Percentiles rank a stretch among this genome's conserved stretches.
These are phyloP conservation scores for Epichloe gansuensis DNA, from an alignment of 2,329 filamentous ascomycete species.

Conservation along the genomic window DNA sequence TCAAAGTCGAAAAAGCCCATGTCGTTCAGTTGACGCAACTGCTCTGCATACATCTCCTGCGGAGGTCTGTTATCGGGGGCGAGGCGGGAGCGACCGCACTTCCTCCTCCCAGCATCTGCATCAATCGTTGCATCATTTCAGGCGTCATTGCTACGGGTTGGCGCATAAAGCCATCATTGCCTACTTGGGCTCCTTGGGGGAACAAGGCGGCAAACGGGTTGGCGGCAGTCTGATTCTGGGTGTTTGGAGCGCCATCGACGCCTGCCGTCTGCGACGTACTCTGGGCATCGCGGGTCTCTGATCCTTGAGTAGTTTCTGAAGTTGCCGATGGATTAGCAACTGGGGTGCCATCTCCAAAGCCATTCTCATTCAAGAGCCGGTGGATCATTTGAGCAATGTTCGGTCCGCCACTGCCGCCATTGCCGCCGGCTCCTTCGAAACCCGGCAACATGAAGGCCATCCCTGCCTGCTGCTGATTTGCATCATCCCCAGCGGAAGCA, in stretches of 20 bases:
- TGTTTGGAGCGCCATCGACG: slow-evolving; percentile 13
- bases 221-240: slow-evolving; percentile 25
- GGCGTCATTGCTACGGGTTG: slow-evolving; percentile 38
- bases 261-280: slow-evolving; percentile 13
- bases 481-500: slow-evolving; percentile 17
- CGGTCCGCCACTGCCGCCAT: slow-evolving; percentile 8
- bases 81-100: slow-evolving; percentile 28
- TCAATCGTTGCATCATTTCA: slow-evolving; percentile 42
- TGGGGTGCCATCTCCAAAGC: slow-evolving; percentile 23
- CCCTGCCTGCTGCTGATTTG: slow-evolving; percentile 26
- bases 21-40: slow-evolving; percentile 87
- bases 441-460: slow-evolving; percentile 21
- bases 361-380: slow-evolving; percentile 8
- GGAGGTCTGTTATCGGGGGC: slow-evolving; percentile 77
- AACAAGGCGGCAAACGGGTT: slow-evolving; percentile 64
- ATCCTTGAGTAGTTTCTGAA: slow-evolving; percentile 15
- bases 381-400: slow-evolving; percentile 19
- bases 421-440: slow-evolving; percentile 9
- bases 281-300: slow-evolving; percentile 14
- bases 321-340: slow-evolving; percentile 17
- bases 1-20: slow-evolving; percentile 99
- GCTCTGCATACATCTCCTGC: slow-evolving; percentile 83
- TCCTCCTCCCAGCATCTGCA: slow-evolving; percentile 32
- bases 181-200: slow-evolving; percentile 16
- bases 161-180: slow-evolving; percentile 11